These are phyloP conservation scores for Colletotrichum magnum DNA, from an alignment of 2,329 filamentous ascomycete species.

Conservation along the genomic window DNA sequence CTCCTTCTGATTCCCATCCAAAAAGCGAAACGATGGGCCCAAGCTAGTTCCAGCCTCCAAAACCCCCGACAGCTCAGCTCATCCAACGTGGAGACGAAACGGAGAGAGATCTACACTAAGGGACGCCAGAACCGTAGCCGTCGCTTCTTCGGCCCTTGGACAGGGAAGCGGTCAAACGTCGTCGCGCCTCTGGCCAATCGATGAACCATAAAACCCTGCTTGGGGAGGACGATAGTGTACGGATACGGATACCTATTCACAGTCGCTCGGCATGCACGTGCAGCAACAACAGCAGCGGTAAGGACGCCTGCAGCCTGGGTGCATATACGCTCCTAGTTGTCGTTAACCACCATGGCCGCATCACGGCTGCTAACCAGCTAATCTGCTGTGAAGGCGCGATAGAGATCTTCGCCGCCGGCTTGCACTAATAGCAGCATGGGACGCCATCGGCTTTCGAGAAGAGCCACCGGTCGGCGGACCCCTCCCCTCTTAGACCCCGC, in stretches of 20 bases:
- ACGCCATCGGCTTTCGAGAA: background rate
- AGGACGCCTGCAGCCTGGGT: background rate
- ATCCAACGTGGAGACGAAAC: background rate
- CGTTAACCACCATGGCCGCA: conserved; percentile 11
- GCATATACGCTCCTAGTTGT: background rate
- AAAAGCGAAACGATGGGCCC: conserved; percentile 23
- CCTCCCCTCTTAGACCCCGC: background rate
- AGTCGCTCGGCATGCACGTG: background rate
- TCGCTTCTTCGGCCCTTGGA: conserved; percentile 6
- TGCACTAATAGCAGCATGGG: background rate
- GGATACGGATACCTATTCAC: background rate
- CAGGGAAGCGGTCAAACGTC: conserved; percentile 20
- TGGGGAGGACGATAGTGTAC: too few relatives aligned
- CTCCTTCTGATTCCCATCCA: background rate
- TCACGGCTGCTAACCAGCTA: background rate
- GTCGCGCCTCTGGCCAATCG: background rate
- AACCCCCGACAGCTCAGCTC: conserved; percentile 12
- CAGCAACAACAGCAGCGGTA: too few relatives aligned
- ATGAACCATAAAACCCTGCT: background rate
- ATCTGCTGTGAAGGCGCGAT: conserved; percentile 10
- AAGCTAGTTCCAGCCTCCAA: conserved; percentile 8
- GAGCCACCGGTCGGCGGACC: background rate
- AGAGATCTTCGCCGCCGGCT: conserved; percentile 18
- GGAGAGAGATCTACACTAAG: background rate
- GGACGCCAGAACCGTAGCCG: conserved; percentile 14